Conservation (phyloP, 1,284 basidiomycete species). For the Rugiboletus extremiorientalis region DNA sequence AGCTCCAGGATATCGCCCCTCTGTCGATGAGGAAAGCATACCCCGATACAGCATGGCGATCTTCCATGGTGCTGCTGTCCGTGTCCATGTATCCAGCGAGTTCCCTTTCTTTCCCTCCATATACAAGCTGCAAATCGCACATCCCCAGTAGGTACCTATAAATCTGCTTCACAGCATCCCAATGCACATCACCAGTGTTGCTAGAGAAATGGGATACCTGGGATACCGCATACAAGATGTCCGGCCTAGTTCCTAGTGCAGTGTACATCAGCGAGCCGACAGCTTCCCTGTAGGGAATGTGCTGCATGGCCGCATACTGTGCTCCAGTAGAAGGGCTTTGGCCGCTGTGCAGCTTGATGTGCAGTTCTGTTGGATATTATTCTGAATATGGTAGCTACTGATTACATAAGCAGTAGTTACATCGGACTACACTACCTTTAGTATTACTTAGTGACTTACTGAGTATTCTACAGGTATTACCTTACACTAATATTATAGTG, state of each 20-base stretch:
- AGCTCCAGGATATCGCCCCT: constrained; percentile 37
- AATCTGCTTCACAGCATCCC: background rate
- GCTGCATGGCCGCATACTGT: background rate
- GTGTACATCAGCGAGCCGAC: background rate
- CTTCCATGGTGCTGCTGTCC: background rate
- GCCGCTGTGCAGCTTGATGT: background rate
- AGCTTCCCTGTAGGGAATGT: background rate
- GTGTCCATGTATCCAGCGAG: background rate
- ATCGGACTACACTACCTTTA: too few species aligned
- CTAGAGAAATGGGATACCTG: background rate
- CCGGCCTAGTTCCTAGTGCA: rapidly evolving
- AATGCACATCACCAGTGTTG: background rate
- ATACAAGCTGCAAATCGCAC: background rate
- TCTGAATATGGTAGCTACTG: too few species aligned
- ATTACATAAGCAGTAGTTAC: too few species aligned
- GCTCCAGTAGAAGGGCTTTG: background rate
- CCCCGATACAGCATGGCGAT: constrained; percentile 31
- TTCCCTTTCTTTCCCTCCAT: background rate
- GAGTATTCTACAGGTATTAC: too few species aligned
- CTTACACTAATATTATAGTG: too few species aligned
- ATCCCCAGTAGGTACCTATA: background rate
- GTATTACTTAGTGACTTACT: too few species aligned
- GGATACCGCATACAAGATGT: background rate
- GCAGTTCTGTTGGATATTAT: too few species aligned
- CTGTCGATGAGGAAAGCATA: constrained; percentile 36